A percentile compares a stretch with the other conserved stretches of the same genome.
Evolutionary conservation across 2,329 filamentous ascomycete species (phyloP).

Genomic region (Chaetomiaceae sp.): DNA sequence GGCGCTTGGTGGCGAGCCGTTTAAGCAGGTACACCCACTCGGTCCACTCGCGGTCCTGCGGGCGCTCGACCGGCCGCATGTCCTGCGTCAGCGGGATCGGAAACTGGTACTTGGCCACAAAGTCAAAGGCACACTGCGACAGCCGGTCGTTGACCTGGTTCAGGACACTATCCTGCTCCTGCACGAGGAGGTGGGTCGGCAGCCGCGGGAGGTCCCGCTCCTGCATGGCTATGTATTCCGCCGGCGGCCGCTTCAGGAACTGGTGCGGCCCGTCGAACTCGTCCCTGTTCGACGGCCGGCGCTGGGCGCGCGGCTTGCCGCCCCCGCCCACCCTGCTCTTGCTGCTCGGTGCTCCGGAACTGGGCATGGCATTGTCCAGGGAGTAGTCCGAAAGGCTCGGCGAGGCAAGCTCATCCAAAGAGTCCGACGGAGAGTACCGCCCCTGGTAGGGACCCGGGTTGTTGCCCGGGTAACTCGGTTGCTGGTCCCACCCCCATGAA

Average conservation of each 20-base stretch:
- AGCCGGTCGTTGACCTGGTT: conserved; percentile 77
- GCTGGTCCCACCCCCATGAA: conserved; percentile 14
- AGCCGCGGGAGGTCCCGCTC: conserved; percentile 76
- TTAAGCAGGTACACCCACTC: conserved; percentile 89
- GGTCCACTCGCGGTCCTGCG: conserved; percentile 79
- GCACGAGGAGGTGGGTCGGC: conserved; percentile 72
- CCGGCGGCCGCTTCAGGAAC: conserved; percentile 65
- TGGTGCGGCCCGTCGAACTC: conserved; percentile 87
- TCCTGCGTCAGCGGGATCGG: conserved; percentile 78
- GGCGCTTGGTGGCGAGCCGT: conserved; percentile 75
- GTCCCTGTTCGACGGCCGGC: conserved; percentile 73
- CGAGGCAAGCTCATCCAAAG: conserved; percentile 53
- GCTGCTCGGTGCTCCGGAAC: conserved; percentile 36
- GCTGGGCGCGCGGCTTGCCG: conserved; percentile 50
- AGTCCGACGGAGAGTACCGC: conserved; percentile 51
- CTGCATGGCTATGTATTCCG: conserved; percentile 66
- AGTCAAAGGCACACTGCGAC: conserved; percentile 81
- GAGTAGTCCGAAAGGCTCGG: conserved; percentile 56
- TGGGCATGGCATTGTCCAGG: conserved; percentile 40
- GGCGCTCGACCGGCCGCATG: conserved; percentile 68
- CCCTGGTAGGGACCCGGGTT: conserved; percentile 38
- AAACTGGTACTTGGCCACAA: conserved; percentile 86
- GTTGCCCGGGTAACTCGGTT: conserved; percentile 2
- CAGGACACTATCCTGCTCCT: conserved; percentile 79
- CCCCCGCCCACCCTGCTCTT: conserved; percentile 35